Evolutionary conservation across 768 basidiomycete species (phyloP), one percentile per base, ranked within the genome.

Genomic region (Podaxis mareebaensis): DNA sequence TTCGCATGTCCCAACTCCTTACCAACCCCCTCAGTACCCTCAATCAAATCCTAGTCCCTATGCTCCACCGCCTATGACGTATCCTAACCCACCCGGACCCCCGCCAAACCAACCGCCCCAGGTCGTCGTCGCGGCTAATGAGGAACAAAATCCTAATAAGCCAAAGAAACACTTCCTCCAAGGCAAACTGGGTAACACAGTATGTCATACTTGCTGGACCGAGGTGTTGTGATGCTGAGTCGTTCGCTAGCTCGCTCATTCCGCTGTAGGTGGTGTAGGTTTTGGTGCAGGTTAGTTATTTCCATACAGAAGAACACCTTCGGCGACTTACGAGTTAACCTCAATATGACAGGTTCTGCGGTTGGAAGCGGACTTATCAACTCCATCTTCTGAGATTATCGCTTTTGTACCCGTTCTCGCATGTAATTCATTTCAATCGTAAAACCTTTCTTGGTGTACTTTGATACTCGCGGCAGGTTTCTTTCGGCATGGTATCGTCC

Each of bases 221-320:
- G 7, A 12, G 26, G 17, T 24, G 28, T 42, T 38, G 8, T n/a
- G 13, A 40, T 39, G 38, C 30, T 66, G 58, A 68, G 65, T 28
- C 24, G 28, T 17, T 48, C 59, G 11, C 13, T 60, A 81, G 84
- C 73, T 85, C 67, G 84, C 83, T 5, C 77, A 83, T 56, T 81
- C 84, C 53, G 83, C 85, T 17, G 84, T 74, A 8, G 90, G 90
- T 39, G 90, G 90, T 68, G 81, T 85, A 56, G 90, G 90, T 1
- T 91, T 91, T 67, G 89, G 90, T 64, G 90, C 88, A 66, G 89
- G 89, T 86, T 56, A 65, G 73, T 67, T 55, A 36, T 40, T 26
- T 42, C 15, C 38, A 80, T 78, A 58, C 15, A 1, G 78, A 79
- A 76, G 22, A 67, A 24, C 10, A 51, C 46, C 46, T 78, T 48